These are phyloP conservation scores for Dipsacomyces acuminosporus DNA, from an alignment of 371 early-diverging fungal species.

Conservation along the genomic window DNA sequence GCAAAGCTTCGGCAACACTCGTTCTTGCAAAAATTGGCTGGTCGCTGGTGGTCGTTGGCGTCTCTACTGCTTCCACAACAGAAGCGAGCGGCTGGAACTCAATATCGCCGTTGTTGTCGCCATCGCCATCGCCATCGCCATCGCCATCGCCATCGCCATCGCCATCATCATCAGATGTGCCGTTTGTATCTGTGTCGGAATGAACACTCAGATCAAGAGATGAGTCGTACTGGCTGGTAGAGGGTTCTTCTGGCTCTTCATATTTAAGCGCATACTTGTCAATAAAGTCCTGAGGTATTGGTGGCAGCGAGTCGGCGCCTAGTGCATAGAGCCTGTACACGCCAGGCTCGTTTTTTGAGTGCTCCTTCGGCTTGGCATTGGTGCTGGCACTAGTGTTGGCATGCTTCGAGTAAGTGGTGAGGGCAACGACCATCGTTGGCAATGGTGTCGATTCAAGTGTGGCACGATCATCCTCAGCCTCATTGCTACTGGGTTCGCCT, in stretches of 20 bases:
- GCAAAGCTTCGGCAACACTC: background rate
- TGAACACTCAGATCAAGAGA: background rate
- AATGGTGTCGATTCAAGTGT: conserved; percentile 10
- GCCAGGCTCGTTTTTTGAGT: conserved; percentile 15
- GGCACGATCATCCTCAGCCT: background rate
- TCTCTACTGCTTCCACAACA: background rate
- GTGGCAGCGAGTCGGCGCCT: conserved; percentile 31
- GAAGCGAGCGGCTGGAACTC: too few relatives aligned
- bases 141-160: background rate
- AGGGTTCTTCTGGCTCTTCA: conserved; percentile 1
- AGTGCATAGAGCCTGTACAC: conserved; percentile 35
- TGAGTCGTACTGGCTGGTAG: conserved; percentile 1
- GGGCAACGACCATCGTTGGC: conserved; percentile 24
- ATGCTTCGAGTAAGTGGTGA: conserved; percentile 38
- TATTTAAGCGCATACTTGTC: conserved; percentile 23
- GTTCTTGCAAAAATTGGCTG: background rate
- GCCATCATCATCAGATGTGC: background rate
- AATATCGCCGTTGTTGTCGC: background rate
- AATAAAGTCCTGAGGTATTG: conserved; percentile 24
- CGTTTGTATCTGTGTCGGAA: background rate
- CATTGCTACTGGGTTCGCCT: too few relatives aligned
- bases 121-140: background rate
- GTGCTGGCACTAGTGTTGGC: background rate
- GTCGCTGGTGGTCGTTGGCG: background rate
- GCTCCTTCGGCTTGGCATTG: conserved; percentile 7